A percentile compares a stretch with the other conserved stretches of the same genome.
Conservation (phyloP, 352 stramenopile species). For the Pythium scleroteichum region DNA sequence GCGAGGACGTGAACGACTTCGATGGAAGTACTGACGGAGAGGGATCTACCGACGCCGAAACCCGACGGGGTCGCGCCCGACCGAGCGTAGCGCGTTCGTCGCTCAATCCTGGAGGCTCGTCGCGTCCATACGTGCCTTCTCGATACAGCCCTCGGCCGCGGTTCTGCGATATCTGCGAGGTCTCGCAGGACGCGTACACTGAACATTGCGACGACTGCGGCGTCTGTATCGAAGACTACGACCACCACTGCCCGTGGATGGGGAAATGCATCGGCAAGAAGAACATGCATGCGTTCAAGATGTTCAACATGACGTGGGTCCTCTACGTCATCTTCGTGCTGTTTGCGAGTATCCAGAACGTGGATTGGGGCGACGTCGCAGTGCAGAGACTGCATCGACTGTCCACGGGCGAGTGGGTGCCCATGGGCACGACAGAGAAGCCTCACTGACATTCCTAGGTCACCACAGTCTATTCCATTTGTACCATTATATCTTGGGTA, state of each 20-base stretch:
- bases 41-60: too few relatives aligned
- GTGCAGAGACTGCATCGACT: slow-evolving; percentile 40
- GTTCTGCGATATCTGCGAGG: slow-evolving; percentile 71
- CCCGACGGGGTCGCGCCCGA: neutral
- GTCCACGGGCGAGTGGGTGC: slow-evolving; percentile 29
- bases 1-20: neutral
- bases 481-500: neutral
- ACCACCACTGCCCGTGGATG: slow-evolving; percentile 95
- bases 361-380: slow-evolving; percentile 45
- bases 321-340: slow-evolving; percentile 85
- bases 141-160: slow-evolving; percentile 35
- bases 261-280: slow-evolving; percentile 92
- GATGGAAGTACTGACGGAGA: too few relatives aligned
- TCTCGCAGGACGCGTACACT: slow-evolving; percentile 56
- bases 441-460: slow-evolving; percentile 3
- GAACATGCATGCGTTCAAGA: slow-evolving; percentile 91
- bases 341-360: slow-evolving; percentile 52
- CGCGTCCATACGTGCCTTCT: slow-evolving; percentile 27
- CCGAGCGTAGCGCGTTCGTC: neutral
- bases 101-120: neutral
- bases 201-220: slow-evolving; percentile 94
- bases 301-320: slow-evolving; percentile 86
- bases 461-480: neutral
- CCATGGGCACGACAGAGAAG: slow-evolving; percentile 7
- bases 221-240: slow-evolving; percentile 88